phyloP scores from a whole-genome alignment of 1,284 basidiomycete species.

The Porodaedalea pini region DNA sequence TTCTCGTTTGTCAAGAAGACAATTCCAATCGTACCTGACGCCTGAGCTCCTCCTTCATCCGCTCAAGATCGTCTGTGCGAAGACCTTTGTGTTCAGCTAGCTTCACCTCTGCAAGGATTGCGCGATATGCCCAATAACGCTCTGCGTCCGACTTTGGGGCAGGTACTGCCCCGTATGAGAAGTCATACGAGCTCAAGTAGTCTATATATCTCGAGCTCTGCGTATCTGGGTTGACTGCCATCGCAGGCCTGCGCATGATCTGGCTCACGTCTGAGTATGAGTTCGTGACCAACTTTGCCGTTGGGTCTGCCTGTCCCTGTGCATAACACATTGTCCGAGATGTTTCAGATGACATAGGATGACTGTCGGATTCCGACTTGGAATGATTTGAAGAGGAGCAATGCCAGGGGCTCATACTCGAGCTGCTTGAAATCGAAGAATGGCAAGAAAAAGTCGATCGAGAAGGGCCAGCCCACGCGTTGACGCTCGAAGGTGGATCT shows the following conservation, averaged over 20 bases:
- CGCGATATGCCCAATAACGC: slow-evolving; percentile 18
- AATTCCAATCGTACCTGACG: neutral
- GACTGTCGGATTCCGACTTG: neutral
- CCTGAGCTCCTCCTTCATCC: slow-evolving; percentile 7
- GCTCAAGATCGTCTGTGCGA: neutral
- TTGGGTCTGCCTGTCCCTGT: neutral
- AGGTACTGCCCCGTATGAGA: neutral
- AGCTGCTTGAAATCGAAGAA: neutral
- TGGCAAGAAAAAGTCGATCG: no score
- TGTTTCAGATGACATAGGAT: neutral
- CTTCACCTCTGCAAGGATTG: slow-evolving; percentile 12
- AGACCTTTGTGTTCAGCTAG: slow-evolving; percentile 9
- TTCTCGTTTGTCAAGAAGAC: neutral
- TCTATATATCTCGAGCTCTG: neutral
- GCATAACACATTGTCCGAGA: neutral
- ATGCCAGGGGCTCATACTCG: neutral
- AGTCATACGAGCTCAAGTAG: neutral
- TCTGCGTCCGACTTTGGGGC: slow-evolving; percentile 4
- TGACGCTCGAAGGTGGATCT: neutral
- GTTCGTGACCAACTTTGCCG: neutral
- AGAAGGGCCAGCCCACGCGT: neutral
- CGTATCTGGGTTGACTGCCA: neutral
- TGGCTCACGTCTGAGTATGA: no score
- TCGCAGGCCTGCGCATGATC: neutral
- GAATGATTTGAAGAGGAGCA: neutral